Percentiles rank a stretch among this genome's conserved stretches.
phyloP scores from a whole-genome alignment of 768 basidiomycete genomes.

The Gyrodon lividus region DNA sequence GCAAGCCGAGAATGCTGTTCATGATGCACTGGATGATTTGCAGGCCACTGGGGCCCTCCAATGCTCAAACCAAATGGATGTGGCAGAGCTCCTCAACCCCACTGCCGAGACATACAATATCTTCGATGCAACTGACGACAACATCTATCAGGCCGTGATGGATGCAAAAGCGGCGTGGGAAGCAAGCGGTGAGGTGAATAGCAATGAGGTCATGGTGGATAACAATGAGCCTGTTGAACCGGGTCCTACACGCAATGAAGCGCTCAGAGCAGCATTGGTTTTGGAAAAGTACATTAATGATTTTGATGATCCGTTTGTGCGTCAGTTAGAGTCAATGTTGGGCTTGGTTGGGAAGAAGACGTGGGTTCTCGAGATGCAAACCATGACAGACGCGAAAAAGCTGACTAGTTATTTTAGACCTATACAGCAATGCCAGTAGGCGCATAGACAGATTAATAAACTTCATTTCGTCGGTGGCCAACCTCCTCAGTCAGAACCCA shows the following conservation, averaged over 20 bases:
- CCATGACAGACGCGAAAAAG: too few species aligned
- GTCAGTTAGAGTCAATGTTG: conserved; percentile 22
- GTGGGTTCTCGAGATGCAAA: too few species aligned
- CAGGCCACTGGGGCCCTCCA: neutral
- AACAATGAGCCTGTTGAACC: neutral
- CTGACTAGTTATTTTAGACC: too few species aligned
- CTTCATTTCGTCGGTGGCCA: too few species aligned
- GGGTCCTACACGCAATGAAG: conserved; percentile 20
- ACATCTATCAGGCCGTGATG: neutral
- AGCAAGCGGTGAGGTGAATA: neutral
- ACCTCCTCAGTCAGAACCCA: too few species aligned
- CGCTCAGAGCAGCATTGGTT: conserved; percentile 19
- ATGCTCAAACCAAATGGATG: neutral
- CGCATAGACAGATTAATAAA: too few species aligned
- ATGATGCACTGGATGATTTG: too few species aligned
- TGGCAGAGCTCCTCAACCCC: neutral
- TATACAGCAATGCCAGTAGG: too few species aligned
- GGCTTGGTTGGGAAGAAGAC: conserved; percentile 14
- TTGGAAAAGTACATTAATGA: conserved; percentile 18
- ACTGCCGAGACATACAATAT: neutral
- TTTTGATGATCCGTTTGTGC: conserved; percentile 20
- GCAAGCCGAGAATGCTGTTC: too few species aligned
- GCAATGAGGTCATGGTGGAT: neutral
- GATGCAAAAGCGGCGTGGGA: neutral
- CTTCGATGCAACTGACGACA: neutral